Evolutionary conservation across 176 grass and related monocot species (phyloP).

Genomic region (Oryza meyeriana): DNA sequence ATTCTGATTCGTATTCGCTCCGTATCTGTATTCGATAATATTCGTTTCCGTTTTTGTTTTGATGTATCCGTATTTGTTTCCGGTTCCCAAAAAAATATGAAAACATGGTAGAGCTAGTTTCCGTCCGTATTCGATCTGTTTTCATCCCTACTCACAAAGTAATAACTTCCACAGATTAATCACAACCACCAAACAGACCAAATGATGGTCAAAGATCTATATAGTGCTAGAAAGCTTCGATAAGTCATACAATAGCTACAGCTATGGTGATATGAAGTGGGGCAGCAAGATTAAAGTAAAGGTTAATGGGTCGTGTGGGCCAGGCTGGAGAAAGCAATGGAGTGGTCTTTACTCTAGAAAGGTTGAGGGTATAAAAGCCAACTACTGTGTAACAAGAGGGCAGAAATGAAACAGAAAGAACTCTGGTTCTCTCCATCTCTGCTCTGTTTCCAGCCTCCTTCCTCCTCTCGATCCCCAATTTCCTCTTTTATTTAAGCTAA

Average conservation of each 20-base stretch:
- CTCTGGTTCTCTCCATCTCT: neutral
- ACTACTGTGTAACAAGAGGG: neutral
- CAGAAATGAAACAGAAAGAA: neutral
- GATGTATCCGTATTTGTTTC: no score
- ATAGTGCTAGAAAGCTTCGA: constrained; percentile 11
- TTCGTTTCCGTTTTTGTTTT: no score
- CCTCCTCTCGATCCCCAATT: neutral
- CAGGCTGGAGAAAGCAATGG: neutral
- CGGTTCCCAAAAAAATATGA: no score
- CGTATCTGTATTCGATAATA: no score
- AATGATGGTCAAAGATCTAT: neutral
- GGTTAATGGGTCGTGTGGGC: neutral
- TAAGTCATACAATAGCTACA: neutral
- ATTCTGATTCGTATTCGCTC: no score
- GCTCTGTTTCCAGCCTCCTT: neutral
- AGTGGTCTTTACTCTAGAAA: neutral
- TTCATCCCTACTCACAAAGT: neutral
- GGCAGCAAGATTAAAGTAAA: neutral
- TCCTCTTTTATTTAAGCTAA: neutral
- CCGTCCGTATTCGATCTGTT: no score
- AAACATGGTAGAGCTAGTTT: no score
- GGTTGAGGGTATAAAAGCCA: neutral
- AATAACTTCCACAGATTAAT: constrained; percentile 7
- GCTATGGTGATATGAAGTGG: neutral
- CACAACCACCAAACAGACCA: constrained; percentile 8